Evolutionary conservation across 371 early-diverging fungal genomes (phyloP), one percentile per base, ranked within the genome.

Genomic region (Mucor lusitanicus): DNA sequence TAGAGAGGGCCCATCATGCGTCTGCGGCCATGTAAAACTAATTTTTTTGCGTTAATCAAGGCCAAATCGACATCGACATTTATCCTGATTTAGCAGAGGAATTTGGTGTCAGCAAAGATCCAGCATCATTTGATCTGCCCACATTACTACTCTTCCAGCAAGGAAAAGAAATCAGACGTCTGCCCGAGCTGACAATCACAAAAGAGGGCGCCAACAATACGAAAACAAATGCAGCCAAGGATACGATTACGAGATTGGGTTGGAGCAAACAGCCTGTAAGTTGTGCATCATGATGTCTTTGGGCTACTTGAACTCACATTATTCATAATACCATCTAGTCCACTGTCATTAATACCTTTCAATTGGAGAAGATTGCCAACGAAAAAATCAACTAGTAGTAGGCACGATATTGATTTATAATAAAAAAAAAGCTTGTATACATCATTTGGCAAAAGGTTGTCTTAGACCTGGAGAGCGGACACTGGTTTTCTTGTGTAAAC

Each of bases 91-190:
- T 83, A 48, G 83, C 78, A 11, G 73, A 77, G 39, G 78, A 80
- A 54, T 83, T 72, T 70, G 78, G 73, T 23, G 75, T 83, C 8
- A 80, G 81, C 50, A 73, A 79, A 33, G 83, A 81, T 53, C 80
- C 83, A 3, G 81, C 83, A 12, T 80, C 83, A 0, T 81, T 83
- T 69, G 84, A 84, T 62, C 55, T 84, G 28, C 84, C 84, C 25
- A 81, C 84, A 0, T 44, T 84, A 7, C 60, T 84, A 17, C 64
- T 84, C 7, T 80, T 84, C 59, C 77, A 78, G 23, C 68, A 83
- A 39, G 84, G 84, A n/a, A 65, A 65, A 44, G 78, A 77, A 28
- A 67, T 79, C 17, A 72, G 72, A 44, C 71, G 81, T 25, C 55
- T 83, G 25, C 84, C 84, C 11, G 78, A 83, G 35, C 59, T 83